phyloP scores from a whole-genome alignment of 1,284 basidiomycete species.

The Apiotrichum laibachii region DNA sequence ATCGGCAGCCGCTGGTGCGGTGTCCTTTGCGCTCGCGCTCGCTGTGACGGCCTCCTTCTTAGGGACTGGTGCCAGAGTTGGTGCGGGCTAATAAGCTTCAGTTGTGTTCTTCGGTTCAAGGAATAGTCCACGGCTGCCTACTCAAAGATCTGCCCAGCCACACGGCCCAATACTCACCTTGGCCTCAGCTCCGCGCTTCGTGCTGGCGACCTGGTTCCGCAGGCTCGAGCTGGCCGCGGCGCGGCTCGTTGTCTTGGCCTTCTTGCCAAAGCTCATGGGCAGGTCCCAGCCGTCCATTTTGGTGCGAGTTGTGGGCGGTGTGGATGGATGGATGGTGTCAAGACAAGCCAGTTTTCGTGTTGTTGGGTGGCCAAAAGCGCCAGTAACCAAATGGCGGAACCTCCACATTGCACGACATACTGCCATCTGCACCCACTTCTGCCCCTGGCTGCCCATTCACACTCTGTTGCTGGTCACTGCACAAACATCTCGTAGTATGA shows the following conservation, averaged over 20 bases:
- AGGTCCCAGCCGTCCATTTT: conserved; percentile 49
- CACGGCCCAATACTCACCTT: conserved; percentile 3
- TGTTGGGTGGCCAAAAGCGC: not conserved
- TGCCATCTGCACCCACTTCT: not conserved
- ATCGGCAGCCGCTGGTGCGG: conserved; percentile 20
- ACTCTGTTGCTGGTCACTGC: conserved; percentile 5
- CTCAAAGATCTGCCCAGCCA: not conserved
- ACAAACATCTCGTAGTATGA: conserved; percentile 15
- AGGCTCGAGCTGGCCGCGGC: conserved; percentile 22
- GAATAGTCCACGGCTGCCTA: not conserved
- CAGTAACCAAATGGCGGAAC: not conserved
- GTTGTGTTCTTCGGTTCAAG: not conserved
- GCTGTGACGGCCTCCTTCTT: conserved; percentile 17
- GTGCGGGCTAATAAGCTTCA: not conserved
- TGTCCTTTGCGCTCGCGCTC: not conserved
- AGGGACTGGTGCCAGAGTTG: conserved; percentile 5
- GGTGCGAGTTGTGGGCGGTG: not conserved
- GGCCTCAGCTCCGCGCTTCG: conserved; percentile 33
- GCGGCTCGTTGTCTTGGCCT: conserved; percentile 33
- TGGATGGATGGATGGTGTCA: not conserved
- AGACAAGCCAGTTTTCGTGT: too few relatives aligned
- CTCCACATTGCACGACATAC: too few relatives aligned
- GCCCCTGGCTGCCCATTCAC: too few relatives aligned
- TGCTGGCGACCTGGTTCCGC: conserved; percentile 44
- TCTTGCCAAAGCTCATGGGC: conserved; percentile 53